Percentiles rank a stretch among this genome's conserved stretches.
Evolutionary conservation across 441 rosid species (phyloP).

Genomic region (Jatropha multifida): DNA sequence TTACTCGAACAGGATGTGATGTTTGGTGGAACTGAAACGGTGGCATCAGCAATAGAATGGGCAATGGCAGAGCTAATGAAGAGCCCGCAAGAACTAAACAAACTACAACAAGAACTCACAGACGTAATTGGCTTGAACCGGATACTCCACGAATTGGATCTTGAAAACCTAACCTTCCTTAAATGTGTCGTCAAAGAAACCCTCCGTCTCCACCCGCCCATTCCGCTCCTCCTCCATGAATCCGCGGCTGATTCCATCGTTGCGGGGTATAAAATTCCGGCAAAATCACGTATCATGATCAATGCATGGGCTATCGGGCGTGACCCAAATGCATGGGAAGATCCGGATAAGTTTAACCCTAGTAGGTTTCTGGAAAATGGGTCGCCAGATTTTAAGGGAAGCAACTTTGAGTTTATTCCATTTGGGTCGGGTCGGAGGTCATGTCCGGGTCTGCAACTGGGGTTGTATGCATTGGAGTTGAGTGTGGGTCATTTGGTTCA

Average conservation of each 20-base stretch:
- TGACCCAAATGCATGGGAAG: constrained; percentile 52
- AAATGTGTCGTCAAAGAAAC: constrained; percentile 70
- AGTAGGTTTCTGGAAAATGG: constrained; percentile 43
- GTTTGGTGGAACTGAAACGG: constrained; percentile 96
- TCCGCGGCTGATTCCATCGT: constrained; percentile 41
- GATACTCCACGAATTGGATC: constrained; percentile 62
- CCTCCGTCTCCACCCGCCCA: constrained; percentile 85
- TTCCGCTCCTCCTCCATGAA: constrained; percentile 84
- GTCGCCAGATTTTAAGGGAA: constrained; percentile 63
- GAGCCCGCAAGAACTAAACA: constrained; percentile 60
- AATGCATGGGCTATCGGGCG: constrained; percentile 69
- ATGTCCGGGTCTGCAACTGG: constrained; percentile 85
- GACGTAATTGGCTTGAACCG: constrained; percentile 75
- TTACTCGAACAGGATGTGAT: constrained; percentile 64
- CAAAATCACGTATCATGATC: constrained; percentile 58
- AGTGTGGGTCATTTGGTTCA: constrained; percentile 62
- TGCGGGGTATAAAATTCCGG: constrained; percentile 55
- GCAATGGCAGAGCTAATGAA: constrained; percentile 67
- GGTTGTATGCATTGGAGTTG: constrained; percentile 59
- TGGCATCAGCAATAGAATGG: constrained; percentile 93
- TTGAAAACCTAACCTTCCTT: constrained; percentile 61
- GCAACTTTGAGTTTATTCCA: constrained; percentile 58
- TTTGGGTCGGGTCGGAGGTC: constrained; percentile 84
- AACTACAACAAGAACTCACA: constrained; percentile 66
- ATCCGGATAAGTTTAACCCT: constrained; percentile 57